Evolutionary conservation across 1,139 yeast genomes (phyloP).

Genomic region (Yamadazyma diddensiae): DNA sequence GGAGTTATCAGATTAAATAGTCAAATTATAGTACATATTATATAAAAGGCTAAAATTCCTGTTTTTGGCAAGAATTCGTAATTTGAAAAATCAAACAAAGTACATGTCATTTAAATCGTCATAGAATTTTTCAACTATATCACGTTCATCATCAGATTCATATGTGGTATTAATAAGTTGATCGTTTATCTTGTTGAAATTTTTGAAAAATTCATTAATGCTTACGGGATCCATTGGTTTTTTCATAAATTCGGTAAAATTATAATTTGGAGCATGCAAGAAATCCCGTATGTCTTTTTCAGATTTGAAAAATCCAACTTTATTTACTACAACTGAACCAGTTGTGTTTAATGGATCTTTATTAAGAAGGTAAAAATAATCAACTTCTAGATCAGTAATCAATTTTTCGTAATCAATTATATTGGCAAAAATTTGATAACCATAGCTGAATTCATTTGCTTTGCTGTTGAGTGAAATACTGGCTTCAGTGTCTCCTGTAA

Average conservation of each 20-base stretch:
- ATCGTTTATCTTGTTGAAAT: conserved; percentile 6
- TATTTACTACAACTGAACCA: conserved; percentile 4
- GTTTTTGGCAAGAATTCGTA: too few relatives aligned
- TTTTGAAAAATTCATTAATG: conserved; percentile 10
- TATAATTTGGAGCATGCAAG: conserved; percentile 7
- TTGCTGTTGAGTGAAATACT: not conserved
- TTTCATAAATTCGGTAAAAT: conserved; percentile 7
- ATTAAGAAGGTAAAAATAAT: conserved; percentile 7
- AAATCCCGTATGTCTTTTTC: conserved; percentile 12
- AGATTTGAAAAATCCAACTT: conserved; percentile 9
- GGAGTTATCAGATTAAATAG: too few relatives aligned
- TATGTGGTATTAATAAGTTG: conserved; percentile 1
- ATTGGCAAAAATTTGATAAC: conserved; percentile 6
- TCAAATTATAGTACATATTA: too few relatives aligned
- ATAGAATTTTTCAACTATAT: conserved; percentile 15
- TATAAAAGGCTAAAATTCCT: too few relatives aligned
- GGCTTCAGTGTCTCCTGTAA: conserved; percentile 6
- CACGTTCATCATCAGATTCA: conserved; percentile 7
- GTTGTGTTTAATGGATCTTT: not conserved
- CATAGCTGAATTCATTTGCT: conserved; percentile 1
- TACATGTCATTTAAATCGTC: conserved; percentile 17
- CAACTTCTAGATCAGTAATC: conserved; percentile 3
- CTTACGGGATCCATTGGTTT: conserved; percentile 9
- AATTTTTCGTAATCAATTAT: conserved; percentile 5
- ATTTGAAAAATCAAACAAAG: too few relatives aligned